Base-by-base conservation (phyloP, 257 asterid genomes). In the Scutellaria barbata region DNA sequence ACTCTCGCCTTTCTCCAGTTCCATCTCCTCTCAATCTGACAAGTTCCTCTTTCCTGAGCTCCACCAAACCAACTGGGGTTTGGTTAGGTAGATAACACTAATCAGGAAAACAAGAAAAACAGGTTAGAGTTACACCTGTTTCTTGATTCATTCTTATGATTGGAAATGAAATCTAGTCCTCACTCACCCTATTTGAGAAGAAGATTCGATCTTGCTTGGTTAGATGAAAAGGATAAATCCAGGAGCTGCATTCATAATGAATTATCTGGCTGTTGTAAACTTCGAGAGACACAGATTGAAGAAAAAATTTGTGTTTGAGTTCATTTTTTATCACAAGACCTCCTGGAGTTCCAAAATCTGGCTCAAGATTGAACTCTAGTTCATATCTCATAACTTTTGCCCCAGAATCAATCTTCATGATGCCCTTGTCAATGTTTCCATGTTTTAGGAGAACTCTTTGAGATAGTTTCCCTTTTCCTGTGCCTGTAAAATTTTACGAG, bases 1-100 rank as follows among this genome's bases (percentile, higher is more conserved):
- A 85, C 72, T 82, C 85, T 64, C 50, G 46, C 63, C 79, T 80
- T 70, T 69, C 74, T 60, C 77, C 81, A 0, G 76, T 76, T 66
- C 85, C 85, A 76, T 85, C 75, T 72, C 87, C 87, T 82, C 78
- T 80, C 69, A 85, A 59, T 54, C 76, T 68, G 11, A 3, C 35
- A 8, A 82, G 82, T 40, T 85, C 89, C 30, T 82, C 84, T 47
- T 73, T 73, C 74, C 89, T 82, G 37, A 80, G 79, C 55, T 73
- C 74, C 30, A 73, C 20, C 59, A 82, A 45, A 47, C 78, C 79
- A 56, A 12, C 70, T 30, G 89, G 87, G 17, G 89, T 85, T 70
- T 69, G 71, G 66, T 69, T 76, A 25, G 87, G 89, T 46, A 85
- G 82, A 63, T 75, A 77, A 75, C 87, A 82, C 89, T 85, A 57